A percentile compares a stretch with the other conserved stretches of the same genome.
Evolutionary conservation across 2,329 filamentous ascomycete species (phyloP).

Genomic region (Nemania diffusa): DNA sequence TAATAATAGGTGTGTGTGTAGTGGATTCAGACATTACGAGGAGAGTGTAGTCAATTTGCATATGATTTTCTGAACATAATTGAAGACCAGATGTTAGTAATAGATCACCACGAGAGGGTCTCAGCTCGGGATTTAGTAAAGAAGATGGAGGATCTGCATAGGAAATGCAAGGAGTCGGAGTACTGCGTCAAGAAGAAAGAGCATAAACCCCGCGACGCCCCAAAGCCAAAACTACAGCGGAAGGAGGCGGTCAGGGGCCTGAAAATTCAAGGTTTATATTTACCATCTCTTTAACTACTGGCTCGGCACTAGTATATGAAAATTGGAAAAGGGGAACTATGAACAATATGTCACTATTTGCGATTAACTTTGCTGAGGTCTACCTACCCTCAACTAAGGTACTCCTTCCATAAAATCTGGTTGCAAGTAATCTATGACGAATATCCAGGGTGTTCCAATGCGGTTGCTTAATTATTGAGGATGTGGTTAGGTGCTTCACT

Average conservation of each 20-base stretch:
- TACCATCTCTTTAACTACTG: no score
- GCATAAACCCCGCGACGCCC: not conserved
- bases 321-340: no score
- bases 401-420: no score
- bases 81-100: constrained; percentile 13
- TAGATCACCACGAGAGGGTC: constrained; percentile 11
- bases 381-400: no score
- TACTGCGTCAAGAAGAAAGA: not conserved
- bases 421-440: no score
- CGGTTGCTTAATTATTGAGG: no score
- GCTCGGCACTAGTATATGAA: no score
- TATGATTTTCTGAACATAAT: constrained; percentile 27
- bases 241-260: not conserved
- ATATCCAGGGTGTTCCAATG: no score
- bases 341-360: no score
- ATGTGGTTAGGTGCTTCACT: no score
- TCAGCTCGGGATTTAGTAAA: not conserved
- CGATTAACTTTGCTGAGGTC: no score
- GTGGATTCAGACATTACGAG: not conserved
- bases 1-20: not conserved
- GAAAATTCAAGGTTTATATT: no score
- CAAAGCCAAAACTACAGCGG: not conserved
- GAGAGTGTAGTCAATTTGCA: constrained; percentile 11
- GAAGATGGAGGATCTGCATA: not conserved
- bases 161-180: not conserved